Conservation (phyloP, 1,284 basidiomycete genomes). For the Irpex sp. region DNA sequence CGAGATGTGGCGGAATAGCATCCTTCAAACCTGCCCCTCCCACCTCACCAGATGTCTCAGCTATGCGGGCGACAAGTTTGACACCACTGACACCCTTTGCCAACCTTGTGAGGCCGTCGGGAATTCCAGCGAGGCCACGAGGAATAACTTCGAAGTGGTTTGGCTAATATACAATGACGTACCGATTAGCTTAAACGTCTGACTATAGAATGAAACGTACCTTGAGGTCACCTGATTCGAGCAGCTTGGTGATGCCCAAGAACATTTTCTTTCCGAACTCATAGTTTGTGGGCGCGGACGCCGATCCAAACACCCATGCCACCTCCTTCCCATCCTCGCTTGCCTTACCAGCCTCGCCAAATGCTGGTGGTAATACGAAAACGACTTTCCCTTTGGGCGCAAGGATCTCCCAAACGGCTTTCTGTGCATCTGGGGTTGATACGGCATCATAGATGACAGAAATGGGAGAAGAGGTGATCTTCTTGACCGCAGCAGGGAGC, state of each 20-base stretch:
- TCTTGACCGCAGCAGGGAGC: constrained; percentile 9
- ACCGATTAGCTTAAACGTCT: neutral
- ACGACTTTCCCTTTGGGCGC: constrained; percentile 2
- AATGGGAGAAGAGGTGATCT: constrained; percentile 13
- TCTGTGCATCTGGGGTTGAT: constrained; percentile 22
- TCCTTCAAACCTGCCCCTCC: neutral
- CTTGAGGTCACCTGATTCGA: constrained; percentile 11
- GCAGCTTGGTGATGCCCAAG: constrained; percentile 10
- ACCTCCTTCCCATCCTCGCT: constrained; percentile 9
- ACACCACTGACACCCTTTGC: constrained; percentile 22
- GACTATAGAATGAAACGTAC: constrained; percentile 5
- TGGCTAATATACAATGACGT: neutral
- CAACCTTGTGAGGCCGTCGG: constrained; percentile 22
- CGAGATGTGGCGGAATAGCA: neutral
- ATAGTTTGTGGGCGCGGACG: constrained; percentile 5
- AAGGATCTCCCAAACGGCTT: constrained; percentile 21
- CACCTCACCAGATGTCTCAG: constrained; percentile 20
- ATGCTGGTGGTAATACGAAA: neutral
- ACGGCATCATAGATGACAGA: constrained; percentile 23
- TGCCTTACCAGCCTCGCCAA: neutral
- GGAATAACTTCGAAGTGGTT: constrained; percentile 25
- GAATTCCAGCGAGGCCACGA: constrained; percentile 26
- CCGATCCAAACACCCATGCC: constrained; percentile 7
- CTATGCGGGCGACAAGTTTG: constrained; percentile 27
- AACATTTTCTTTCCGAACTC: constrained; percentile 11